phyloP scores from a whole-genome alignment of 306 rosid species.

The Vigna mungo region DNA sequence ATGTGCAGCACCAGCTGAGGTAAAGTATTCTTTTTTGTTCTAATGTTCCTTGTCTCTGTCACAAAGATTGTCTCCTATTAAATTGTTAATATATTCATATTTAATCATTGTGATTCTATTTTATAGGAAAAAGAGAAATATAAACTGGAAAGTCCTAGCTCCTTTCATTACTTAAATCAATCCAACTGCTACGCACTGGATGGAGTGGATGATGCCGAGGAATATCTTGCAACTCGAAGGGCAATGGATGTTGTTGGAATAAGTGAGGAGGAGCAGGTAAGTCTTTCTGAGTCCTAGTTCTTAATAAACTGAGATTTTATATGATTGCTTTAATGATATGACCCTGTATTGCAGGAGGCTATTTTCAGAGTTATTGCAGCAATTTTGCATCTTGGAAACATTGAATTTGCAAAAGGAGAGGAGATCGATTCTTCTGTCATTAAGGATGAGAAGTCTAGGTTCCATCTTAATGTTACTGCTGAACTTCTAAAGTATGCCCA shows the following conservation, averaged over 20 bases:
- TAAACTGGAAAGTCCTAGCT: constrained; percentile 82
- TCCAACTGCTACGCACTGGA: constrained; percentile 82
- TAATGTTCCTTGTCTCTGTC: constrained; percentile 37
- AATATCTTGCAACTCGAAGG: constrained; percentile 95
- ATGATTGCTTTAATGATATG: constrained; percentile 43
- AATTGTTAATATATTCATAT: constrained; percentile 13
- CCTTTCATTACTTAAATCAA: constrained; percentile 95
- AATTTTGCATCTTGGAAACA: constrained; percentile 94
- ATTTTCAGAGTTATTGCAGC: constrained; percentile 97
- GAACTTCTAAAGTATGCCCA: constrained; percentile 80
- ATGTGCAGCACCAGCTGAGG: constrained; percentile 97
- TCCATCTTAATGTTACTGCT: constrained; percentile 89
- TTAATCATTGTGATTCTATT: constrained; percentile 19
- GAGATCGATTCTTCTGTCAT: constrained; percentile 95
- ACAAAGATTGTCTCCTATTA: constrained; percentile 11
- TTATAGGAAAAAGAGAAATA: constrained; percentile 84
- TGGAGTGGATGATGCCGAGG: constrained; percentile 91
- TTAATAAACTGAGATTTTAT: constrained; percentile 28
- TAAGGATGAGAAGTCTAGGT: constrained; percentile 90
- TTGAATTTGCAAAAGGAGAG: constrained; percentile 94
- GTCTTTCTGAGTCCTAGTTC: constrained; percentile 40
- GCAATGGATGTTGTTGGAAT: constrained; percentile 99
- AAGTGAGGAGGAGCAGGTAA: constrained; percentile 95
- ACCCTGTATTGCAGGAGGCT: constrained; percentile 73
- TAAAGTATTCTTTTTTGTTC: constrained; percentile 47